phyloP scores from a whole-genome alignment of 805 yeast species.

The Lachancea nothofagi region DNA sequence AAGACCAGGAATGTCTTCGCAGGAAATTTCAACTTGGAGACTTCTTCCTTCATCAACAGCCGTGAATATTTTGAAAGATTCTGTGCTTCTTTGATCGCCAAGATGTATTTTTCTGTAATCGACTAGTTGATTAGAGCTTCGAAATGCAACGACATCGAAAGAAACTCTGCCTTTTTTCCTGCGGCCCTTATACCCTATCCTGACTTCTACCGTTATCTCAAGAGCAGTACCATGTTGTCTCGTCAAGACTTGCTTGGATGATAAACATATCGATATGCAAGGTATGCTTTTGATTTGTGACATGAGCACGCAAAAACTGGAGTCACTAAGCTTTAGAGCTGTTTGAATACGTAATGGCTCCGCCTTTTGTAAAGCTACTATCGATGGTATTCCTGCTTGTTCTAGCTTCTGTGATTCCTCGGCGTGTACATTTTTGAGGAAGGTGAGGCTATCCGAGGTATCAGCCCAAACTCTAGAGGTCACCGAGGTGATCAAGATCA shows the following conservation, averaged over 20 bases:
- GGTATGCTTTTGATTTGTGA: neutral
- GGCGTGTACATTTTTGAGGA: neutral
- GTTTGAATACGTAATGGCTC: neutral
- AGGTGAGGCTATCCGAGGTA: slow-evolving; percentile 19
- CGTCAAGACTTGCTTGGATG: neutral
- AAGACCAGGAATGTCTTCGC: neutral
- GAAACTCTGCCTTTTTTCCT: no score
- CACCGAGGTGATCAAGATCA: slow-evolving; percentile 38
- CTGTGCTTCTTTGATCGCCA: neutral
- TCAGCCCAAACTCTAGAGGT: slow-evolving; percentile 49
- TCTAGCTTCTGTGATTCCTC: neutral
- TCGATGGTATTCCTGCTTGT: neutral
- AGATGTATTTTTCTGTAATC: neutral
- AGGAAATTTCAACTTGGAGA: neutral
- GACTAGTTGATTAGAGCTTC: neutral
- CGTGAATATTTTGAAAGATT: neutral
- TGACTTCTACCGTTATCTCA: no score
- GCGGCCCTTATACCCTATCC: no score
- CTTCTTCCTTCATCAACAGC: neutral
- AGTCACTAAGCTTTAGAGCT: neutral
- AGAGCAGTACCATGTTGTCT: no score
- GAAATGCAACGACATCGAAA: neutral
- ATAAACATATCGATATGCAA: neutral
- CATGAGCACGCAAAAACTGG: neutral
- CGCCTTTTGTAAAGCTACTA: neutral